Evolutionary conservation across 2,329 filamentous ascomycete genomes (phyloP).

Genomic region (Tolypocladium album): DNA sequence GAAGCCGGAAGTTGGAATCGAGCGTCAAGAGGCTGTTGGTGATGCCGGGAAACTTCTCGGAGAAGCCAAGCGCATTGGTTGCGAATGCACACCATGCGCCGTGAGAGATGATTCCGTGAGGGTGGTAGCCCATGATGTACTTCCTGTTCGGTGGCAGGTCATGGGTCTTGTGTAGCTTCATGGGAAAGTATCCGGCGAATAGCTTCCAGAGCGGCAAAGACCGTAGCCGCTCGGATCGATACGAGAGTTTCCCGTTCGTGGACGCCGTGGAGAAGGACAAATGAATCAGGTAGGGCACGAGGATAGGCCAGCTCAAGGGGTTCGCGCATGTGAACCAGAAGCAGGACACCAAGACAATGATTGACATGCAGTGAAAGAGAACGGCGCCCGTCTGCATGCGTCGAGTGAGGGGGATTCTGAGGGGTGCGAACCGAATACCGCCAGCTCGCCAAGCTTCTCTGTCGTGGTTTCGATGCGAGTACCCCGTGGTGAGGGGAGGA

Average conservation of each 20-base stretch:
- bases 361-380: constrained; percentile 60
- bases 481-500: constrained; percentile 14
- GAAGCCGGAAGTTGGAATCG: constrained; percentile 92
- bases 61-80: constrained; percentile 82
- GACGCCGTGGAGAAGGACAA: constrained; percentile 70
- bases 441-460: constrained; percentile 24
- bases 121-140: constrained; percentile 96
- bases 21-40: constrained; percentile 88
- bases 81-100: constrained; percentile 89
- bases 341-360: constrained; percentile 58
- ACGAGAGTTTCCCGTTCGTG: constrained; percentile 62
- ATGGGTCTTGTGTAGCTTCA: constrained; percentile 74
- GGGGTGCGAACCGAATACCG: constrained; percentile 74
- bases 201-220: constrained; percentile 70
- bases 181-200: constrained; percentile 89
- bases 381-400: constrained; percentile 72
- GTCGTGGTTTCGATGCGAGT: constrained; percentile 11
- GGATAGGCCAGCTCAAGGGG: constrained; percentile 77
- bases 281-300: constrained; percentile 70
- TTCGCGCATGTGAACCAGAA: constrained; percentile 92
- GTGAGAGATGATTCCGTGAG: constrained; percentile 93
- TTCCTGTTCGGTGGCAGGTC: constrained; percentile 71
- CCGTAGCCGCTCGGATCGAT: constrained; percentile 66
- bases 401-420: constrained; percentile 60
- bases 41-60: constrained; percentile 83